Percentiles rank a stretch among this genome's conserved stretches.
Evolutionary conservation across 2,329 filamentous ascomycete genomes (phyloP).

Genomic region (Neobulgaria alba): DNA sequence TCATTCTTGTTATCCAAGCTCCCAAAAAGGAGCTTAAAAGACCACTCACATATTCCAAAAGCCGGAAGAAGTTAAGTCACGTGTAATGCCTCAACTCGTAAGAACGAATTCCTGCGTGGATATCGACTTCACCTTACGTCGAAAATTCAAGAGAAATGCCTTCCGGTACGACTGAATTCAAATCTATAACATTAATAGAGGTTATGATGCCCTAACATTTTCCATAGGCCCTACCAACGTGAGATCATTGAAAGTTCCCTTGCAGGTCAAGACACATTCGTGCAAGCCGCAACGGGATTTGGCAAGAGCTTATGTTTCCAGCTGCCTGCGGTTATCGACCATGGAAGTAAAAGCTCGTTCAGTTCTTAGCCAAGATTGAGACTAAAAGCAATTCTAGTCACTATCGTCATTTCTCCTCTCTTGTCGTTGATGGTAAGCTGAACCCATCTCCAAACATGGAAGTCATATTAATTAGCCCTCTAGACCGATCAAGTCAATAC

Average conservation of each 20-base stretch:
- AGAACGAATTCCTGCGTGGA: conserved; percentile 47
- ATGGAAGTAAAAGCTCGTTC: conserved; percentile 51
- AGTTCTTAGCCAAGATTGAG: background rate
- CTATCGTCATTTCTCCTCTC: conserved; percentile 82
- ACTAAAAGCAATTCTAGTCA: conserved; percentile 46
- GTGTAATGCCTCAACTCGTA: conserved; percentile 29
- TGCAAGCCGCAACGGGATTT: conserved; percentile 85
- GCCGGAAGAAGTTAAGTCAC: no score
- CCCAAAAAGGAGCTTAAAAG: no score
- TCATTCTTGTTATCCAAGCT: no score
- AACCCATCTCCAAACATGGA: no score
- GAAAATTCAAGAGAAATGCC: conserved; percentile 63
- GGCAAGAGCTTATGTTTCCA: conserved; percentile 93
- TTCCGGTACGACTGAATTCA: conserved; percentile 50
- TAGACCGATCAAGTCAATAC: conserved; percentile 88
- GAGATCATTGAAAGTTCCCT: conserved; percentile 81
- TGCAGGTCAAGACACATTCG: conserved; percentile 79
- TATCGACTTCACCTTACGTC: conserved; percentile 64
- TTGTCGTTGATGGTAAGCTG: conserved; percentile 72
- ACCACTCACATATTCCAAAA: no score
- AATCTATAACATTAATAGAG: background rate
- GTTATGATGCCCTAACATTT: background rate
- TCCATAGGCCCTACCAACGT: conserved; percentile 64
- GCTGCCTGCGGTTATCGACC: conserved; percentile 77
- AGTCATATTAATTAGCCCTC: conserved; percentile 3